Evolutionary conservation across 768 basidiomycete genomes (phyloP).

Genomic region (Exidia glandulosa): DNA sequence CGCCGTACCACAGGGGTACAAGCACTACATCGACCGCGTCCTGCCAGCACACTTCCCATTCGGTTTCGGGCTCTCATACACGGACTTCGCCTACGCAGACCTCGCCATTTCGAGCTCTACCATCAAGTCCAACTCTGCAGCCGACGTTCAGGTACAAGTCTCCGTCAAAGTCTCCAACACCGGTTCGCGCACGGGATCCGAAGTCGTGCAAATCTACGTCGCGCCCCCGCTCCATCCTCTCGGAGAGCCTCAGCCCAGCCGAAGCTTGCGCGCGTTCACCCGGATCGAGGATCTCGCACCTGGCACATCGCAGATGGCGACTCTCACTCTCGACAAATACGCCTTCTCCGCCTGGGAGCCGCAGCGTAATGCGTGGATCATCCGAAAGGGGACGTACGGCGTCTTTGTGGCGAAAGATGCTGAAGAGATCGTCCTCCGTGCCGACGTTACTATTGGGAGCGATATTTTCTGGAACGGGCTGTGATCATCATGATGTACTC

Average conservation of each 20-base stretch:
- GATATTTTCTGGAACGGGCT: slow-evolving; percentile 16
- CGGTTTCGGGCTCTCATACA: slow-evolving; percentile 70
- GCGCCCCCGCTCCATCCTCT: slow-evolving; percentile 27
- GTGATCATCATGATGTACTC: not conserved
- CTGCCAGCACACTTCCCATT: slow-evolving; percentile 63
- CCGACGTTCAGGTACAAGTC: slow-evolving; percentile 31
- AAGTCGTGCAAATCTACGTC: slow-evolving; percentile 65
- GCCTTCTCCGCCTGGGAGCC: slow-evolving; percentile 26
- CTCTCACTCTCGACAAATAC: slow-evolving; percentile 45
- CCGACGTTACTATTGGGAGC: slow-evolving; percentile 8
- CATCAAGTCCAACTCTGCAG: slow-evolving; percentile 14
- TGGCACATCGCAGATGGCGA: slow-evolving; percentile 31
- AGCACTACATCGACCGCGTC: slow-evolving; percentile 57
- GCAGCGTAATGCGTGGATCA: slow-evolving; percentile 9
- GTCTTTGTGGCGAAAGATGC: slow-evolving; percentile 11
- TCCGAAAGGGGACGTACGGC: slow-evolving; percentile 12
- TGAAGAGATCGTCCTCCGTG: slow-evolving; percentile 10
- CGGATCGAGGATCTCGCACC: slow-evolving; percentile 44
- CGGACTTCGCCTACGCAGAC: slow-evolving; percentile 47
- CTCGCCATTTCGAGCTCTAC: slow-evolving; percentile 38
- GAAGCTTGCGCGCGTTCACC: slow-evolving; percentile 29
- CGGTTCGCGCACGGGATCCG: slow-evolving; percentile 45
- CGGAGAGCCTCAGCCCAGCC: slow-evolving; percentile 34
- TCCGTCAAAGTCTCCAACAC: slow-evolving; percentile 53
- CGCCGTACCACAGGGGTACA: slow-evolving; percentile 43